Percentiles rank a stretch among this genome's conserved stretches.
These are phyloP conservation scores for Solanum hybrid DNA, from an alignment of 305 asterid genomes.

Conservation along the genomic window DNA sequence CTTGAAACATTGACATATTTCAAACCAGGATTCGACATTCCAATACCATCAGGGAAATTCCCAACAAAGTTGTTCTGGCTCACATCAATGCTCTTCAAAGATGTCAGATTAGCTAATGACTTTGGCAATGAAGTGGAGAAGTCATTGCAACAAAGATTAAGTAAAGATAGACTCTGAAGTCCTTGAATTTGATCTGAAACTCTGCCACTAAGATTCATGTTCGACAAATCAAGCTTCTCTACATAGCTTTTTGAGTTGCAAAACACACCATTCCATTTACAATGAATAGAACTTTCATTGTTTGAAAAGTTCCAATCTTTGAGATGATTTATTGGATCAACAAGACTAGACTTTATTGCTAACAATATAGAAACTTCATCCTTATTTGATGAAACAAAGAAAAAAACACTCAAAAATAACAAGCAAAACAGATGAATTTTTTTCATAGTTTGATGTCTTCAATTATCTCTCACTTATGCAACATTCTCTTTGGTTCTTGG, in stretches of 20 bases:
- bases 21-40: conserved; percentile 25
- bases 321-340: conserved; percentile 44
- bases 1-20: conserved; percentile 50
- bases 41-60: conserved; percentile 51
- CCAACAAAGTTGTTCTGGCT: conserved; percentile 66
- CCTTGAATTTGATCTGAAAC: conserved; percentile 39
- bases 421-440: not conserved
- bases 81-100: conserved; percentile 41
- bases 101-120: conserved; percentile 37
- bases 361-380: conserved; percentile 37
- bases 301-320: conserved; percentile 34
- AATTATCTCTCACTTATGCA: not conserved
- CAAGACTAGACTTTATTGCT: conserved; percentile 36
- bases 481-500: conserved; percentile 28
- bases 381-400: conserved; percentile 27
- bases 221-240: conserved; percentile 48
- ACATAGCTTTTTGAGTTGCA: conserved; percentile 52
- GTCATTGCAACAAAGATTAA: conserved; percentile 42
- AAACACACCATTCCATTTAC: conserved; percentile 49
- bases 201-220: conserved; percentile 56
- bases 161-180: conserved; percentile 25
- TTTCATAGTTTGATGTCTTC: conserved; percentile 13
- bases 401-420: conserved; percentile 44
- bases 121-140: conserved; percentile 35
- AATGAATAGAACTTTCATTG: conserved; percentile 17